Percentiles rank a stretch among this genome's conserved stretches.
These are phyloP conservation scores for Ceratonia siliqua DNA, from an alignment of 306 rosid species.

Conservation along the genomic window DNA sequence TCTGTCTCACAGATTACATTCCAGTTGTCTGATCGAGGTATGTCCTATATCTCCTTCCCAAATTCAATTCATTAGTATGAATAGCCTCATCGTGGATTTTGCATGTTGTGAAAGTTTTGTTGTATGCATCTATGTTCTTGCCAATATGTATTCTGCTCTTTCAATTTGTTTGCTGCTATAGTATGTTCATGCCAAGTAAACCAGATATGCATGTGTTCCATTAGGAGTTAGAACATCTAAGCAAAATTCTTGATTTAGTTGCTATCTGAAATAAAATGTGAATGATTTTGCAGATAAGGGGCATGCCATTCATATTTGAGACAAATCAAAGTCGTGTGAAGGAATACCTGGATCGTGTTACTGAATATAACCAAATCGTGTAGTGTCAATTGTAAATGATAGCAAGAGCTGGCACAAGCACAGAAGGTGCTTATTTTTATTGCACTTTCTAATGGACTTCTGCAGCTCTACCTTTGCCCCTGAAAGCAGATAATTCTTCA, in stretches of 20 bases:
- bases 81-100: constrained; percentile 15
- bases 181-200: neutral
- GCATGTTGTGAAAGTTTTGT: neutral
- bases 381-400: constrained; percentile 40
- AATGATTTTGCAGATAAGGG: constrained; percentile 67
- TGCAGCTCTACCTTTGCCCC: neutral
- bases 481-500: constrained; percentile 27
- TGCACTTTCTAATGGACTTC: constrained; percentile 39
- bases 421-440: constrained; percentile 55
- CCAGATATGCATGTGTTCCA: neutral
- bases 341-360: constrained; percentile 54
- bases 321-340: constrained; percentile 53
- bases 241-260: constrained; percentile 3
- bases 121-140: neutral
- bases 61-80: constrained; percentile 13
- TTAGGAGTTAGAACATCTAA: neutral
- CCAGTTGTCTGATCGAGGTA: constrained; percentile 88
- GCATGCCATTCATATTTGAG: constrained; percentile 74
- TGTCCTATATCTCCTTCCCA: constrained; percentile 20
- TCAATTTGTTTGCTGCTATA: neutral
- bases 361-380: constrained; percentile 37
- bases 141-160: neutral
- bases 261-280: constrained; percentile 26
- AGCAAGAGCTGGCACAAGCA: constrained; percentile 38
- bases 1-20: constrained; percentile 57